Percentiles rank a stretch among this genome's conserved stretches.
phyloP scores from a whole-genome alignment of 352 stramenopile species.

The Detonula confervacea region DNA sequence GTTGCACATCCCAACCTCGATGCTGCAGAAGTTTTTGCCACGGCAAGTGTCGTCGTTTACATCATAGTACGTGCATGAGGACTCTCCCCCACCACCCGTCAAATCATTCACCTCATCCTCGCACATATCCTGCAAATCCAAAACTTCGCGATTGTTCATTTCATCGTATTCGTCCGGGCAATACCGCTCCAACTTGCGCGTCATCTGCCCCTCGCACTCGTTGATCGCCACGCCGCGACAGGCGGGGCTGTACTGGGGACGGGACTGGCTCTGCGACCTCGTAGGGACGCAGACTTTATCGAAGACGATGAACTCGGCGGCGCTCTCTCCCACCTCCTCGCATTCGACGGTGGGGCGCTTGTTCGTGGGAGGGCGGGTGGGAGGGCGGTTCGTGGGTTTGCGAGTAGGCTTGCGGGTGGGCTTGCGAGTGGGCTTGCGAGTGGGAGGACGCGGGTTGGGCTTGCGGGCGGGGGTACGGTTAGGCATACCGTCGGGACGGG shows the following conservation, averaged over 20 bases:
- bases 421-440: too few species aligned
- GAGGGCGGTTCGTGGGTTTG: too few species aligned
- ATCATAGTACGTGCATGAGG: too few species aligned
- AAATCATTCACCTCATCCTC: not conserved
- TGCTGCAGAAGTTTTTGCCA: slow-evolving; percentile 12
- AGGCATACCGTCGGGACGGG: too few species aligned
- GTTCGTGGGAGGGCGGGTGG: too few species aligned
- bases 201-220: slow-evolving; percentile 3
- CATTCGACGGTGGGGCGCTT: not conserved
- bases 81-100: not conserved
- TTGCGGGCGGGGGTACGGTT: too few species aligned
- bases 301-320: slow-evolving; percentile 10
- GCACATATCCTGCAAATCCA: slow-evolving; percentile 6
- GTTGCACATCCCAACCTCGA: slow-evolving; percentile 2
- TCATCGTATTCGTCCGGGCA: not conserved
- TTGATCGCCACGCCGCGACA: slow-evolving; percentile 2
- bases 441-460: too few species aligned
- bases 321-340: slow-evolving; percentile 9
- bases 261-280: not conserved
- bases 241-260: slow-evolving; percentile 12
- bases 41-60: too few species aligned
- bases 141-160: not conserved
- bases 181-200: not conserved
- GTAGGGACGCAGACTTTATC: not conserved
- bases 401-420: too few species aligned